Percentiles rank a stretch among this genome's conserved stretches.
phyloP scores from a whole-genome alignment of 768 basidiomycete species.

The Rhodotorula kratochvilovae region DNA sequence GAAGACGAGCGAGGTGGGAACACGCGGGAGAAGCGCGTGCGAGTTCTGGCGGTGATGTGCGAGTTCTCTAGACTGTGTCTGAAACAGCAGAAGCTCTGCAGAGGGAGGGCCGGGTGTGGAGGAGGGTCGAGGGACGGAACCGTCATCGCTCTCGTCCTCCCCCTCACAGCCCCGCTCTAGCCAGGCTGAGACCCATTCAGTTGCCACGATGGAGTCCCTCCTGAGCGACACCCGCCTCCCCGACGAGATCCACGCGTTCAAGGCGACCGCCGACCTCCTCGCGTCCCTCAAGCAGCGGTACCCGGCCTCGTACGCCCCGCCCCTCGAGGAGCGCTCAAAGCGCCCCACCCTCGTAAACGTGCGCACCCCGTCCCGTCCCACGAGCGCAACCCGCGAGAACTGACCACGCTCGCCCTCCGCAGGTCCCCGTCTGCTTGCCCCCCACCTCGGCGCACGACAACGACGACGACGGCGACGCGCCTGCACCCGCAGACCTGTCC shows the following conservation, averaged over 20 bases:
- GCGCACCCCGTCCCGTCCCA: background rate
- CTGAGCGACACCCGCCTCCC: slow-evolving; percentile 42
- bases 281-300: slow-evolving; percentile 45
- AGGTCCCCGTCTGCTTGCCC: slow-evolving; percentile 45
- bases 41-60: too few relatives aligned
- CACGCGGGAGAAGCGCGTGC: too few relatives aligned
- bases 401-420: background rate
- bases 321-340: slow-evolving; percentile 45
- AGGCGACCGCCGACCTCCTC: slow-evolving; percentile 47
- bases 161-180: background rate
- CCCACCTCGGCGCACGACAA: slow-evolving; percentile 19
- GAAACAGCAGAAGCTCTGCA: too few relatives aligned
- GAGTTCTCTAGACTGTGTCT: too few relatives aligned
- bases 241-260: slow-evolving; percentile 47
- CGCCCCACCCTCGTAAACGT: slow-evolving; percentile 46
- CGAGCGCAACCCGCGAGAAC: too few relatives aligned
- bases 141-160: background rate
- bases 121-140: background rate
- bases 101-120: too few relatives aligned
- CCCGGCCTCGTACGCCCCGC: slow-evolving; percentile 45
- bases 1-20: too few relatives aligned
- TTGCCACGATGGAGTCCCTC: slow-evolving; percentile 40
- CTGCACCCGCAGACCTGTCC: slow-evolving; percentile 45
- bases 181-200: background rate
- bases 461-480: background rate